Conservation (phyloP, 2,329 filamentous ascomycete species). For the Fusarium sp. region DNA sequence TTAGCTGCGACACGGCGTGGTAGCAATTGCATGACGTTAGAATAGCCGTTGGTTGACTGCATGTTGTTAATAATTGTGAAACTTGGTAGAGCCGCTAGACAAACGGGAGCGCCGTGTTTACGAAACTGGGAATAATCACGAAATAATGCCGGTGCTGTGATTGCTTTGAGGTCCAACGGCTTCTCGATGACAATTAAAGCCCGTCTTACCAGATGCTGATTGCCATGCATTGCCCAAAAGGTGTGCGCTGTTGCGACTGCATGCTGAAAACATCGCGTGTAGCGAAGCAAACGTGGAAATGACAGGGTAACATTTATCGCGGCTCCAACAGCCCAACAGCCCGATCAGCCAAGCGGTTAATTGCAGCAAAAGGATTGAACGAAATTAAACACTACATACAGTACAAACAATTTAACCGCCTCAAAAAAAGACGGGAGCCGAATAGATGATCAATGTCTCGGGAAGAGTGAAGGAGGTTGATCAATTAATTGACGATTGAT, state of each 20-base stretch:
- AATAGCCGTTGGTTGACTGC: neutral
- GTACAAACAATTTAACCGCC: neutral
- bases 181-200: neutral
- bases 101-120: neutral
- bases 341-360: neutral
- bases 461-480: slow-evolving; percentile 6
- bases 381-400: neutral
- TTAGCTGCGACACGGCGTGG: neutral
- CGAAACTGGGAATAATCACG: neutral
- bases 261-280: neutral
- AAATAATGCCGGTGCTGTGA: neutral
- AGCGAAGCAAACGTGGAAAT: neutral
- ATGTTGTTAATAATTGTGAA: neutral
- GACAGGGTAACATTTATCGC: neutral
- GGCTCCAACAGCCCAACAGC: neutral
- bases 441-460: slow-evolving; percentile 10
- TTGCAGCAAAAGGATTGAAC: neutral
- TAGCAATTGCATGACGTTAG: neutral
- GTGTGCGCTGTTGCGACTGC: neutral
- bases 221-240: neutral
- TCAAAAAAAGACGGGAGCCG: slow-evolving; percentile 3
- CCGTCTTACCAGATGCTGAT: neutral
- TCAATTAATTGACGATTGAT: neutral
- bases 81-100: neutral
- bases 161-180: neutral